phyloP scores from a whole-genome alignment of 2,329 filamentous ascomycete species.

The Ophiostoma australiae region DNA sequence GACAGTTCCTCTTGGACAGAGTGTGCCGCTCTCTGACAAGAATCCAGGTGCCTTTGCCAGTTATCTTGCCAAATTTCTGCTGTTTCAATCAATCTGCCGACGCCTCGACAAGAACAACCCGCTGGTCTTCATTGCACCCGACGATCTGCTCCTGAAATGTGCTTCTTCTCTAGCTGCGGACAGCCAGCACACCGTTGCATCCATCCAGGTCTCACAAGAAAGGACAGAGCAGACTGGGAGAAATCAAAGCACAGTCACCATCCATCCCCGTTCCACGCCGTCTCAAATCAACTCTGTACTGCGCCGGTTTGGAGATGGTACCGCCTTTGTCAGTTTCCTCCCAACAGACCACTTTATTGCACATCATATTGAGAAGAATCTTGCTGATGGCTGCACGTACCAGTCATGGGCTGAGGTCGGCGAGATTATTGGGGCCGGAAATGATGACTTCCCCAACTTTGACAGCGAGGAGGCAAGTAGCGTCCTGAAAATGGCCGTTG shows the following conservation, averaged over 20 bases:
- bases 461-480: neutral
- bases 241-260: neutral
- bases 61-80: neutral
- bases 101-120: slow-evolving; percentile 24
- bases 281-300: slow-evolving; percentile 1
- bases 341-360: slow-evolving; percentile 31
- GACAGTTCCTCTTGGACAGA: neutral
- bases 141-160: slow-evolving; percentile 32
- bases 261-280: slow-evolving; percentile 23
- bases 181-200: neutral
- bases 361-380: slow-evolving; percentile 27
- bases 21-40: neutral
- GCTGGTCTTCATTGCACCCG: slow-evolving; percentile 36
- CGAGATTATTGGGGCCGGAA: accelerated
- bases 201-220: neutral
- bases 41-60: neutral
- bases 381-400: slow-evolving; percentile 26
- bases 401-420: neutral
- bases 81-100: slow-evolving; percentile 27
- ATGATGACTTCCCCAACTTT: neutral
- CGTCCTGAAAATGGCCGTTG: neutral
- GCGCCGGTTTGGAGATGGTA: slow-evolving; percentile 18
- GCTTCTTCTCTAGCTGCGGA: slow-evolving; percentile 24
- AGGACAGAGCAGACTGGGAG: neutral
- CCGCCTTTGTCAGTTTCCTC: slow-evolving; percentile 36